Evolutionary conservation across 108 stramenopile species (phyloP), one percentile per base, ranked within the genome.

Genomic region (Nitzschia sp.): DNA sequence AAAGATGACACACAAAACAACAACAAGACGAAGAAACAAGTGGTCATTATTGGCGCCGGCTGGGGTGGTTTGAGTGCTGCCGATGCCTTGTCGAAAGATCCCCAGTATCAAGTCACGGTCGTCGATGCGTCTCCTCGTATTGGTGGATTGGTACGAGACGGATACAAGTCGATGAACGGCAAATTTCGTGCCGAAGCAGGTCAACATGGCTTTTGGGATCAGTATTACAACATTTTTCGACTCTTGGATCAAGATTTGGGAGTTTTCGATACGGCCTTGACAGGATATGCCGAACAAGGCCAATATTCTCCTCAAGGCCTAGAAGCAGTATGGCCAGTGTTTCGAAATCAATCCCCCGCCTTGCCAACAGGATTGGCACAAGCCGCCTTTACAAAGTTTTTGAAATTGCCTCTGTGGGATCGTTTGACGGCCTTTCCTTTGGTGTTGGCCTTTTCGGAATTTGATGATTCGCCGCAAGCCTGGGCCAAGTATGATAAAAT

Each of bases 121-220:
- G 74, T 94, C 23, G 93, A 94, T 54, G 87, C 87, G 2, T 64
- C 88, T 0, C 71, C 87, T 25, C 66, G 82, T 15, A 84, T 88
- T 25, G 93, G 93, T 9, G 90, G 93, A 1, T 54, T 94, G 58
- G 93, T 94, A 2, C 80, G 86, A 25, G 93, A 91, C 35, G 93
- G 93, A 8, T 94, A 73, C 70, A 25, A 36, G 3, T 76, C 90
- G 25, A 80, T 80, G 35, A 64, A 57, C 19, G 68, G 76, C 0
- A 35, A 66, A 35, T 35, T 53, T 1, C 32, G 49, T 0, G 87
- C 83, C 2, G 90, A 92, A 62, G 90, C 90, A 1, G 90, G 90
- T 18, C 90, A 90, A 66, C 93, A 94, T 66, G 93, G 90, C 19
- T 92, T 90, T 64, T 92, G 90, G 89, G 81, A 91, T 56, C 81